Evolutionary conservation across 2,329 filamentous ascomycete genomes (phyloP).

Genomic region (Emergomyces africanus): DNA sequence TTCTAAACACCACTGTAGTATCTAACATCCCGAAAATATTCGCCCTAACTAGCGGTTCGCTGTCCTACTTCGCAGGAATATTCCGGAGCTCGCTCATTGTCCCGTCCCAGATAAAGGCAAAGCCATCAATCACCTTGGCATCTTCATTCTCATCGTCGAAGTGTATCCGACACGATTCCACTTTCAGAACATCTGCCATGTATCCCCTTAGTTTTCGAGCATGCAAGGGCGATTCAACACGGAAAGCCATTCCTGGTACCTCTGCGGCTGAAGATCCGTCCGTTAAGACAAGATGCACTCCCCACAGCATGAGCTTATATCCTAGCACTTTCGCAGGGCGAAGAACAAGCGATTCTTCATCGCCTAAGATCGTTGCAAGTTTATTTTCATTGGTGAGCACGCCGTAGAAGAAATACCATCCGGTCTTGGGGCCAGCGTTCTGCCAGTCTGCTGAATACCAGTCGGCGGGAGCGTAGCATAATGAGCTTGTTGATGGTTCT

Average conservation of each 20-base stretch:
- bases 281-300: slow-evolving; percentile 4
- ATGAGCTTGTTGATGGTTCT: neutral
- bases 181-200: neutral
- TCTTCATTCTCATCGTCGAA: neutral
- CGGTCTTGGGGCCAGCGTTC: neutral
- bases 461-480: slow-evolving; percentile 3
- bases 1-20: neutral
- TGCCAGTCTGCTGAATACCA: slow-evolving; percentile 7
- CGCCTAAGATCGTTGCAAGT: slow-evolving; percentile 3
- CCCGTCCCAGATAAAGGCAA: slow-evolving; percentile 4
- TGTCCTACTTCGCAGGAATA: neutral
- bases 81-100: neutral
- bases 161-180: neutral
- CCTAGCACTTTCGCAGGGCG: slow-evolving; percentile 5
- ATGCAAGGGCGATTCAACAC: slow-evolving; percentile 2
- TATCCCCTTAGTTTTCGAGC: slow-evolving; percentile 2
- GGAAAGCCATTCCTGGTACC: slow-evolving; percentile 2
- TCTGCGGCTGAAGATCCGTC: slow-evolving; percentile 2
- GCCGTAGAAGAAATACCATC: slow-evolving; percentile 13
- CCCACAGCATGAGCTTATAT: slow-evolving; percentile 6
- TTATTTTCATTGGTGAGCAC: slow-evolving; percentile 4
- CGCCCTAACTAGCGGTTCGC: no score
- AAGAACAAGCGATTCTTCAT: neutral
- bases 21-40: neutral
- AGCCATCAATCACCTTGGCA: neutral